Evolutionary conservation across 306 rosid genomes (phyloP), one percentile per base, ranked within the genome.

Genomic region (Glycyrrhiza uralensis): DNA sequence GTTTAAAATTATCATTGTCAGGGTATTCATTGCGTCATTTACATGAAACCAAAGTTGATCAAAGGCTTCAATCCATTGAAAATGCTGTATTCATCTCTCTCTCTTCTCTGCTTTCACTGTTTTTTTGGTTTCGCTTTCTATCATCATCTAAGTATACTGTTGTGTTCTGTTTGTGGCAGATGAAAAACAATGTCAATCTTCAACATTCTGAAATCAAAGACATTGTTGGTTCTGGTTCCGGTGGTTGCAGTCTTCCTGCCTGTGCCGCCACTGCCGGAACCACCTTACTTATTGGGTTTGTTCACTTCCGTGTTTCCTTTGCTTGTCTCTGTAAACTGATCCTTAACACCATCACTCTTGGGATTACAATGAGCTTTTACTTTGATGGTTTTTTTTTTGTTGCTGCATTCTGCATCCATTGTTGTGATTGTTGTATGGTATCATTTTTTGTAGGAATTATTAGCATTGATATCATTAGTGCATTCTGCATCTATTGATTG

Each of bases 221-320:
- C 69, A 86, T 88, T 45, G 88, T 92, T 74, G 80, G 65, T 58
- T 59, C 82, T 0, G 82, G n/a, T n/a, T n/a, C 92, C 54, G 80
- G 93, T 68, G 78, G 79, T 60, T 13, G 70, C 71, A 89, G 86
- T 59, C 15, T 85, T 74, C 86, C 96, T 59, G 79, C 92, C 9
- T 89, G 93, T 79, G 50, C 79, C 18, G 99, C 99, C 60, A 95
- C 97, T 57, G 99, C 97, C 1, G 99, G 93, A 82, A 95, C 96
- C 38, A 50, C 96, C 74, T 88, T 91, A 17, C 24, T 95, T 33
- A 52, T 95, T 10, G 99, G 99, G 99, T 95, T 74, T 79, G 86
- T 65, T 79, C 38, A 46, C 69, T 30, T 72, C 36, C 56, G 44
- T 22, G 23, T 64, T 75, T 42, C 76, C 17, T 20, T 0, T 24